Evolutionary conservation across 306 rosid genomes (phyloP), one percentile per base, ranked within the genome.

Genomic region (Medicago lupulina): DNA sequence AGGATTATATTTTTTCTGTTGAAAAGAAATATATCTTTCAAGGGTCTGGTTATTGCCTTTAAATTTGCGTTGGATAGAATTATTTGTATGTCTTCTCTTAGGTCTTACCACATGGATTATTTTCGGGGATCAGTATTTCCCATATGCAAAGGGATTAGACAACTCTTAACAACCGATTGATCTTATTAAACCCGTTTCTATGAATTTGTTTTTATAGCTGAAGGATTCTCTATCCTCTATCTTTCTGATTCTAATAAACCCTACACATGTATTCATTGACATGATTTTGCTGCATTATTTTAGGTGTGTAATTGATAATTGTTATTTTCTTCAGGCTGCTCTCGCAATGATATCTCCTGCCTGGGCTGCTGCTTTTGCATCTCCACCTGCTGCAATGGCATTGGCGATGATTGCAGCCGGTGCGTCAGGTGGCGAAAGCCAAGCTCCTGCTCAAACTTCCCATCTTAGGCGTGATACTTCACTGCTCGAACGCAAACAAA

Each of bases 351-450:
- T 95, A 70, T 84, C 99, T 87, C 96, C 97, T 62, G 83, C 96
- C 77, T 95, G 99, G 99, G 99, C 99, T 76, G 99, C 97, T 81
- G 97, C 99, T 78, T 95, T 95, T 87, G 97, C 99, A 78, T 92
- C 99, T 39, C 99, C 99, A 54, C 99, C 99, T 76, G 91, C 99
- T 70, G 92, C 99, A 67, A 90, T 95, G 99, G 99, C 99, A 79
- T 85, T 95, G 85, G 99, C 99, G 76, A 95, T 95, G 99, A 88
- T 95, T 77, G 99, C 97, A 6, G 99, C 99, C 66, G 99, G 99
- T 79, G 92, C 97, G 69, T 95, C 99, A 70, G 97, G 97, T 61
- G 92, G 93, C 63, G 99, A 95, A 80, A 81, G 81, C 81, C 86
- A 87, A 51, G 90, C 87, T 81, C 88, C 92, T 76, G 75, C 81